Evolutionary conservation across 331 rosid species (phyloP).

Genomic region (Acacia pycnantha): DNA sequence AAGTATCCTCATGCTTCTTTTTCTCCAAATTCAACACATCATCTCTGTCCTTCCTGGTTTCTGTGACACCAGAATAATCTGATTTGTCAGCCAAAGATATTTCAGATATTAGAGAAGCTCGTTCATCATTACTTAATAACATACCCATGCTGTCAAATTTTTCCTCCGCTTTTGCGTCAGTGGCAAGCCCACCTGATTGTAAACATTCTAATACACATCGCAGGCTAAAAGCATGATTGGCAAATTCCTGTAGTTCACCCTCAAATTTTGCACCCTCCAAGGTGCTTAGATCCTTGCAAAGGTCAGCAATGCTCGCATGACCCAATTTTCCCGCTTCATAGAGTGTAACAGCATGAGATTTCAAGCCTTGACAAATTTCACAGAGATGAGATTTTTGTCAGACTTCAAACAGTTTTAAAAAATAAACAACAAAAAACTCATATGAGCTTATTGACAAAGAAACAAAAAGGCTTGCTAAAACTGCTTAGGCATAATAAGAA

Average conservation of each 20-base stretch:
- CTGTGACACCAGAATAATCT: slow-evolving; percentile 30
- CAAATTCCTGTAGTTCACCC: slow-evolving; percentile 95
- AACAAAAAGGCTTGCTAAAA: slow-evolving; percentile 11
- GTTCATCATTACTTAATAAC: slow-evolving; percentile 44
- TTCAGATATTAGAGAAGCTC: slow-evolving; percentile 45
- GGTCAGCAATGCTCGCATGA: slow-evolving; percentile 87
- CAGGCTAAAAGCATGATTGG: slow-evolving; percentile 95
- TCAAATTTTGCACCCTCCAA: slow-evolving; percentile 85
- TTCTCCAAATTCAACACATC: slow-evolving; percentile 35
- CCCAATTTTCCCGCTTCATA: slow-evolving; percentile 97
- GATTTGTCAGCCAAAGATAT: slow-evolving; percentile 40
- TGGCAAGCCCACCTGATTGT: slow-evolving; percentile 73
- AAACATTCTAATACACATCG: slow-evolving; percentile 89
- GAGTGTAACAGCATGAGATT: slow-evolving; percentile 98
- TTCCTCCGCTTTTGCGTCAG: slow-evolving; percentile 47
- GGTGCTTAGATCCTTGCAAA: slow-evolving; percentile 89
- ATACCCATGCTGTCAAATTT: slow-evolving; percentile 36
- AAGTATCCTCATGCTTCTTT: slow-evolving; percentile 34
- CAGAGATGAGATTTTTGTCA: slow-evolving; percentile 16
- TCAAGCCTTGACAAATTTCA: slow-evolving; percentile 67
- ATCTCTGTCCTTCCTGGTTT: slow-evolving; percentile 33
- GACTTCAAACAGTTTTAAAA: not conserved
- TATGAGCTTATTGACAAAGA: not conserved
- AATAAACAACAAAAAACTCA: slow-evolving; percentile 11
- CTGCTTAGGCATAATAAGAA: slow-evolving; percentile 3